A percentile compares a stretch with the other conserved stretches of the same genome.
These are phyloP conservation scores for Luvunga scandens DNA, from an alignment of 345 rosid genomes.

Conservation along the genomic window DNA sequence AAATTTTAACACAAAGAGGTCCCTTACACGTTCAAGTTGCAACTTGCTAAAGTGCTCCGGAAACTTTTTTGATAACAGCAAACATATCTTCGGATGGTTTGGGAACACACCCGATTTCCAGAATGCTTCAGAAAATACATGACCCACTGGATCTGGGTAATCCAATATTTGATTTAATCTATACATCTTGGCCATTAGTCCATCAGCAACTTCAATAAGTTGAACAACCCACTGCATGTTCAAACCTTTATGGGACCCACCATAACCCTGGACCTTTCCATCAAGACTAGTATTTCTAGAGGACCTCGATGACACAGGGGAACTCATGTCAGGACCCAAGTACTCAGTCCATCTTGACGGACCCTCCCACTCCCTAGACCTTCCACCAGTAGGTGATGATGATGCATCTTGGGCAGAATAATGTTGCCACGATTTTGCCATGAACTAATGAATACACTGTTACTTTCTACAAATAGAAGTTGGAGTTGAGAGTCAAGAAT, in stretches of 20 bases:
- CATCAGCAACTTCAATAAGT: slow-evolving; percentile 90
- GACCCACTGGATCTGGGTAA: slow-evolving; percentile 75
- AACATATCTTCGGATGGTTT: slow-evolving; percentile 77
- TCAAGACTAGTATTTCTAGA: slow-evolving; percentile 59
- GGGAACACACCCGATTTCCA: slow-evolving; percentile 97
- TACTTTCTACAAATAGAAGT: background rate
- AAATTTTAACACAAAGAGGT: slow-evolving; percentile 1
- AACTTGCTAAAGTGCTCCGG: slow-evolving; percentile 93
- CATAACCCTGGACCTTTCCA: slow-evolving; percentile 61
- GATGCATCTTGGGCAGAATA: slow-evolving; percentile 51
- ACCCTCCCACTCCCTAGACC: slow-evolving; percentile 92
- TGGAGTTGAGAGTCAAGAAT: background rate
- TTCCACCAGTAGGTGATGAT: slow-evolving; percentile 52
- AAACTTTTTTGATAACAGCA: slow-evolving; percentile 86
- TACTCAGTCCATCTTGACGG: slow-evolving; percentile 96
- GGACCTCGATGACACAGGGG: slow-evolving; percentile 49
- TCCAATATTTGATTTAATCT: slow-evolving; percentile 91
- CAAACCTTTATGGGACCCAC: slow-evolving; percentile 76
- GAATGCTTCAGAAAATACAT: slow-evolving; percentile 75
- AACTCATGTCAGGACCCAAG: slow-evolving; percentile 67
- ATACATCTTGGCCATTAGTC: slow-evolving; percentile 97
- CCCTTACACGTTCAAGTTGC: slow-evolving; percentile 94
- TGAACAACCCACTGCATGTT: slow-evolving; percentile 92
- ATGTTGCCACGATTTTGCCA: slow-evolving; percentile 71
- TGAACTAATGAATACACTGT: slow-evolving; percentile 15